Percentiles rank a stretch among this genome's conserved stretches.
Conservation (phyloP, 441 rosid genomes). For the Raphanus hybrid region DNA sequence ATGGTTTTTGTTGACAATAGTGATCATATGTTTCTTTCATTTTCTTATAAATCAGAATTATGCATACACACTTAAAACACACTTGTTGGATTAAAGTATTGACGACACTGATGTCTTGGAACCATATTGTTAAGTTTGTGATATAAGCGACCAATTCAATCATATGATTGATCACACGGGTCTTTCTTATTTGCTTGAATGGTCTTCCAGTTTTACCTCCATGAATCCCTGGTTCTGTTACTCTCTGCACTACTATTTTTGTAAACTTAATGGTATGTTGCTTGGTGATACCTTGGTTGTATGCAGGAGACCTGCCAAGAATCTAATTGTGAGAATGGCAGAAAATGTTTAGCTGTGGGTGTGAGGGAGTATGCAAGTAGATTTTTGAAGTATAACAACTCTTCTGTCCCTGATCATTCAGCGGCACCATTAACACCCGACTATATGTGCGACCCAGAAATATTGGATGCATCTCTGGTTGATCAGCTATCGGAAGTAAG, state of each 20-base stretch:
- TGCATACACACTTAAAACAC: background rate
- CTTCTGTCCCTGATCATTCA: conserved; percentile 54
- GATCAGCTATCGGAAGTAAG: conserved; percentile 89
- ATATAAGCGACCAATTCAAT: conserved; percentile 15
- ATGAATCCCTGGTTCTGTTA: conserved; percentile 25
- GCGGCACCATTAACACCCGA: conserved; percentile 74
- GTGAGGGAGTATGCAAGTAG: conserved; percentile 83
- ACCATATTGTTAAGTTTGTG: conserved; percentile 31
- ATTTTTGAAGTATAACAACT: conserved; percentile 69
- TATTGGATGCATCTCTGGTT: conserved; percentile 68
- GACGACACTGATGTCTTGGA: conserved; percentile 28
- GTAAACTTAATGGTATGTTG: conserved; percentile 12
- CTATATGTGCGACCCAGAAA: conserved; percentile 60
- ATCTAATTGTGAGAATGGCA: conserved; percentile 46
- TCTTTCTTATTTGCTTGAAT: conserved; percentile 19
- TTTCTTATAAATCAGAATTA: conserved; percentile 14
- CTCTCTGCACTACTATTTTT: conserved; percentile 18
- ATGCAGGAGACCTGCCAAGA: conserved; percentile 63
- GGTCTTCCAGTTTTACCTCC: conserved; percentile 12
- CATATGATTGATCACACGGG: conserved; percentile 8
- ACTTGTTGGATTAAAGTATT: conserved; percentile 5
- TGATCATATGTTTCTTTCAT: conserved; percentile 20
- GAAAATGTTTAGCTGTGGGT: conserved; percentile 48
- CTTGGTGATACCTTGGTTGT: conserved; percentile 9
- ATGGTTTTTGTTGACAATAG: conserved; percentile 25